phyloP scores from a whole-genome alignment of 805 yeast genomes.

The Candida germanica region DNA sequence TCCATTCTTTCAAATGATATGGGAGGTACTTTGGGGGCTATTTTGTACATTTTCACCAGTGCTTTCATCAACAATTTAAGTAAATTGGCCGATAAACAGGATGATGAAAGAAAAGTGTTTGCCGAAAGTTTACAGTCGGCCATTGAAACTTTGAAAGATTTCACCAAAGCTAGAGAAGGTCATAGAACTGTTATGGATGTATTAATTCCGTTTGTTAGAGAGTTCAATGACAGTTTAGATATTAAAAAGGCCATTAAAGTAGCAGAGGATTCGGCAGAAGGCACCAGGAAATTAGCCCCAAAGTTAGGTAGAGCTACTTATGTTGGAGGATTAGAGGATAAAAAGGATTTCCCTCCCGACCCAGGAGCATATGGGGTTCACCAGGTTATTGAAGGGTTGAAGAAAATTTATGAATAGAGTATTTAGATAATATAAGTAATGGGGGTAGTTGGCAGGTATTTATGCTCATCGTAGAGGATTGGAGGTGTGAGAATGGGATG shows the following conservation, averaged over 20 bases:
- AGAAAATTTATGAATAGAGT: neutral
- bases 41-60: conserved; percentile 29
- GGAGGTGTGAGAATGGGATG: too few relatives aligned
- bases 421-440: too few relatives aligned
- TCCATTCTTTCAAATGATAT: conserved; percentile 30
- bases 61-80: conserved; percentile 19
- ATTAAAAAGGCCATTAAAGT: conserved; percentile 20
- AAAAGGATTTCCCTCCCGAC: conserved; percentile 32
- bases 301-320: conserved; percentile 37
- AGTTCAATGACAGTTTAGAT: conserved; percentile 18
- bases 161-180: conserved; percentile 37
- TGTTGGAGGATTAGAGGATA: conserved; percentile 28
- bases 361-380: conserved; percentile 42
- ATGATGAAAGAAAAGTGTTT: conserved; percentile 13
- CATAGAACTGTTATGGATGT: conserved; percentile 41
- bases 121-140: conserved; percentile 22
- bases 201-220: conserved; percentile 31
- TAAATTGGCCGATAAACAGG: conserved; percentile 9
- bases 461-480: too few relatives aligned
- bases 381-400: conserved; percentile 27
- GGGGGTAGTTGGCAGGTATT: too few relatives aligned
- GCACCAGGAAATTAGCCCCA: conserved; percentile 32
- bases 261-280: conserved; percentile 31
- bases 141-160: conserved; percentile 25
- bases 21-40: conserved; percentile 42